Percentiles rank a stretch among this genome's conserved stretches.
These are phyloP conservation scores for Colletotrichum sp. DNA, from an alignment of 2,329 filamentous ascomycete genomes.

Conservation along the genomic window DNA sequence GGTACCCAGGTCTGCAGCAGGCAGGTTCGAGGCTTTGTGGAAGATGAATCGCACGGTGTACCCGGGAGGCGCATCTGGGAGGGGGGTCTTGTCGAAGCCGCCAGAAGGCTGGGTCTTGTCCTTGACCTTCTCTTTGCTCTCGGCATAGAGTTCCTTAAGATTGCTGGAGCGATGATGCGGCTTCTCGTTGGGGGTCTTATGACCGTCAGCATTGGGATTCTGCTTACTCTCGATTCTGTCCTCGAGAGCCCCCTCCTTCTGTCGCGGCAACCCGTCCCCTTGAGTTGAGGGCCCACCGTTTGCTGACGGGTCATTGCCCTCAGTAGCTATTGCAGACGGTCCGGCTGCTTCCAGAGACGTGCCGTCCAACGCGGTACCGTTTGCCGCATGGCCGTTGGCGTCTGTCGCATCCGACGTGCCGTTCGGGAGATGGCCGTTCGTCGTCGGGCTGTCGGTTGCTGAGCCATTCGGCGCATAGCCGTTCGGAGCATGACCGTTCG, in stretches of 20 bases:
- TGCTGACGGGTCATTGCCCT: slow-evolving; percentile 11
- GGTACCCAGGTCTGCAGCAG: slow-evolving; percentile 79
- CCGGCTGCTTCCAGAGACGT: neutral
- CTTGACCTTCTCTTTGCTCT: slow-evolving; percentile 43
- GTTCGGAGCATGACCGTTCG: neutral
- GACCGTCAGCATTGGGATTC: slow-evolving; percentile 19
- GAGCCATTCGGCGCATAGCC: neutral
- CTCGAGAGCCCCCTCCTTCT: slow-evolving; percentile 6
- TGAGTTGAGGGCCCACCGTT: slow-evolving; percentile 17
- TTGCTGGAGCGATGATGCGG: slow-evolving; percentile 25
- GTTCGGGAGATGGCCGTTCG: neutral
- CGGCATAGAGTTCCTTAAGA: slow-evolving; percentile 37
- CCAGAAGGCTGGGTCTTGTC: slow-evolving; percentile 65
- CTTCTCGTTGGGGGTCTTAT: slow-evolving; percentile 16
- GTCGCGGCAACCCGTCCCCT: neutral
- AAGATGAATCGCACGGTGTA: slow-evolving; percentile 89
- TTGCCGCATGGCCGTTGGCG: neutral
- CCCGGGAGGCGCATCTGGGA: slow-evolving; percentile 76
- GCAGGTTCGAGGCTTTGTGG: slow-evolving; percentile 80
- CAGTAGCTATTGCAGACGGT: neutral
- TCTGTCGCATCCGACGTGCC: neutral
- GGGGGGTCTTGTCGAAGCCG: slow-evolving; percentile 80
- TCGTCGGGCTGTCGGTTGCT: neutral
- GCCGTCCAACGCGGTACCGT: neutral
- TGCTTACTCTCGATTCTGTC: slow-evolving; percentile 12